Evolutionary conservation across 2,329 filamentous ascomycete genomes (phyloP).

Genomic region (Trichoderma semiorbis): DNA sequence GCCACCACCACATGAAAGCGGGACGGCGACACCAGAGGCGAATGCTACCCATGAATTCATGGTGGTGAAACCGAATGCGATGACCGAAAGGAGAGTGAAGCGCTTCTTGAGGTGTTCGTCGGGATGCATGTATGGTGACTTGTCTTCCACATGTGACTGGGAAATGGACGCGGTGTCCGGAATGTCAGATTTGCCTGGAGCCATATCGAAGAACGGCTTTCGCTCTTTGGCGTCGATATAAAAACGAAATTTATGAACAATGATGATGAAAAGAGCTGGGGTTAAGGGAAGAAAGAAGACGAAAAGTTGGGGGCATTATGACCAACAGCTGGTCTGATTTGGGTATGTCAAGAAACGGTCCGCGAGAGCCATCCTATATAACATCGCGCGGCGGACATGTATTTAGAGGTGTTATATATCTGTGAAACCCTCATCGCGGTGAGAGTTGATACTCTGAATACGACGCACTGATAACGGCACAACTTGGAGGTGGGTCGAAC

Average conservation of each 20-base stretch:
- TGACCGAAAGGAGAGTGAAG: slow-evolving; percentile 26
- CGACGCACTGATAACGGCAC: background rate
- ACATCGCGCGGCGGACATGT: background rate
- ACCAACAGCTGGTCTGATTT: background rate
- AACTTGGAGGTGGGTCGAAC: background rate
- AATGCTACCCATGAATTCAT: slow-evolving; percentile 29
- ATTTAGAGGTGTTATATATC: background rate
- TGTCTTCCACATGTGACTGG: slow-evolving; percentile 21
- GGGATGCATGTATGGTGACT: slow-evolving; percentile 15
- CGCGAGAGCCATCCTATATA: background rate
- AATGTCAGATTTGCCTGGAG: background rate
- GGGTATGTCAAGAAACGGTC: background rate
- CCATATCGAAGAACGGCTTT: background rate
- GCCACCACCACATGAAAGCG: slow-evolving; percentile 26
- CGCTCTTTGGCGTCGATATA: background rate
- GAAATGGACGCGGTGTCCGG: slow-evolving; percentile 4
- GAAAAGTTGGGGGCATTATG: background rate
- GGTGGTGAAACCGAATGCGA: slow-evolving; percentile 28
- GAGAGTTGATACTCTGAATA: background rate
- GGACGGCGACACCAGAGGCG: slow-evolving; percentile 25
- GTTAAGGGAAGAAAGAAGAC: background rate
- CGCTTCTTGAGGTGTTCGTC: slow-evolving; percentile 24
- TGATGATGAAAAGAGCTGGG: background rate
- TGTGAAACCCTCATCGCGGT: background rate
- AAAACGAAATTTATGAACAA: background rate